Conservation (phyloP, 208 protist species). For the Borovskyia barvae region DNA sequence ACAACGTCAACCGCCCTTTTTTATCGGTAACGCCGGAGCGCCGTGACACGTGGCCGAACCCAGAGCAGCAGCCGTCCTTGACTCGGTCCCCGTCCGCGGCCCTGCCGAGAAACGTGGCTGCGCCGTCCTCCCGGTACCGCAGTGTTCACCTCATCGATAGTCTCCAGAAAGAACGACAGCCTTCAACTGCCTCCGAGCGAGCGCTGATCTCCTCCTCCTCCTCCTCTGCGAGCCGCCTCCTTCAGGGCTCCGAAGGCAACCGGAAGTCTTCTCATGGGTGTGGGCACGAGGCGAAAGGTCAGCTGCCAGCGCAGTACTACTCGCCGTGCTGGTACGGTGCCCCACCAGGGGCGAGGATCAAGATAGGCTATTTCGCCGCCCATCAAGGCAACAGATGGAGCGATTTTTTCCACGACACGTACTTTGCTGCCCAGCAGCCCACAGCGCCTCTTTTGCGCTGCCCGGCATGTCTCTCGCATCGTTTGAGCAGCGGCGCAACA, state of each 20-base stretch:
- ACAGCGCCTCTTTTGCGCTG: constrained; percentile 40
- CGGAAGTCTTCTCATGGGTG: no score
- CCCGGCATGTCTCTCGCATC: constrained; percentile 23
- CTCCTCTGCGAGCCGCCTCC: no score
- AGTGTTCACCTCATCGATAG: no score
- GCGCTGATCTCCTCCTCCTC: no score
- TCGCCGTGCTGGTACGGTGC: constrained; percentile 13
- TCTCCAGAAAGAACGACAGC: no score
- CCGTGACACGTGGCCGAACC: no score
- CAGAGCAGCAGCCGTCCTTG: no score
- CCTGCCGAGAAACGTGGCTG: constrained; percentile 1
- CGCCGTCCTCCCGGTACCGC: no score
- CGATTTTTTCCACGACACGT: constrained; percentile 21
- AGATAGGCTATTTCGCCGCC: constrained; percentile 27
- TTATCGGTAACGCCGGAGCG: no score
- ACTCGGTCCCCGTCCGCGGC: background rate
- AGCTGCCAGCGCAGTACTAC: background rate
- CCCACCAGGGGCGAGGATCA: constrained; percentile 13
- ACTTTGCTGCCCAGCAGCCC: constrained; percentile 8
- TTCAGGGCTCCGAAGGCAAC: no score
- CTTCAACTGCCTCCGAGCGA: no score
- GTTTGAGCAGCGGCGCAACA: background rate
- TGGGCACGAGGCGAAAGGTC: background rate
- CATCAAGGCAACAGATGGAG: constrained; percentile 9
- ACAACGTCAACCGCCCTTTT: no score